phyloP scores from a whole-genome alignment of 2,329 filamentous ascomycete genomes.

The Fusarium denticulatum region DNA sequence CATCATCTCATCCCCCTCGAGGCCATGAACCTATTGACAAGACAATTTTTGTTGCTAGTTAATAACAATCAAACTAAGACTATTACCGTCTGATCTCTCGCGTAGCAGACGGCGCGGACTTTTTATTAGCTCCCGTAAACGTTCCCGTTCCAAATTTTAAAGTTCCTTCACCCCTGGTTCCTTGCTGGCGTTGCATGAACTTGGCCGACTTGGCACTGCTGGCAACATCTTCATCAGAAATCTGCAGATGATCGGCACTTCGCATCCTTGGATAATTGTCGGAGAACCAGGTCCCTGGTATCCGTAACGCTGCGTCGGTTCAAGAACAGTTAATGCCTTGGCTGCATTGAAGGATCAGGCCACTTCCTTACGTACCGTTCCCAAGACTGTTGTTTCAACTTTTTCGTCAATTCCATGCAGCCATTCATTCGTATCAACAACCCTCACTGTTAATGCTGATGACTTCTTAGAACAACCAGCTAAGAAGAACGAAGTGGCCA shows the following conservation, averaged over 20 bases:
- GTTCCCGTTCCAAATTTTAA: background rate
- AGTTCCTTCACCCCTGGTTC: background rate
- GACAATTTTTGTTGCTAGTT: background rate
- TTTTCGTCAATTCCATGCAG: background rate
- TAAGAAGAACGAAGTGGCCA: background rate
- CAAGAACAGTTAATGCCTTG: background rate
- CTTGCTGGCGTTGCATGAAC: background rate
- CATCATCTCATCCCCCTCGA: background rate
- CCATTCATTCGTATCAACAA: no score
- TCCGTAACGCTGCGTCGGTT: background rate
- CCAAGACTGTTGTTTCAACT: no score
- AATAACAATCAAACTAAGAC: background rate
- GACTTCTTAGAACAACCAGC: background rate
- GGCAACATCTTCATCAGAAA: background rate
- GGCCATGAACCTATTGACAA: background rate
- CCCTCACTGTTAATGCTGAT: background rate
- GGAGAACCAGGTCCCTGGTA: background rate
- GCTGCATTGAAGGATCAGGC: background rate
- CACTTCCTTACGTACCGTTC: background rate
- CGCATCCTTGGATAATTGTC: rapidly evolving
- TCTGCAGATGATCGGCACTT: background rate
- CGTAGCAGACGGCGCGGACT: background rate
- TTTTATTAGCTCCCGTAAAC: background rate
- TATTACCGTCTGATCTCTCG: background rate
- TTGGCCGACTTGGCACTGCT: background rate